Conservation (phyloP, 495 filamentous ascomycete genomes). For the Saxophila tyrrhenica region DNA sequence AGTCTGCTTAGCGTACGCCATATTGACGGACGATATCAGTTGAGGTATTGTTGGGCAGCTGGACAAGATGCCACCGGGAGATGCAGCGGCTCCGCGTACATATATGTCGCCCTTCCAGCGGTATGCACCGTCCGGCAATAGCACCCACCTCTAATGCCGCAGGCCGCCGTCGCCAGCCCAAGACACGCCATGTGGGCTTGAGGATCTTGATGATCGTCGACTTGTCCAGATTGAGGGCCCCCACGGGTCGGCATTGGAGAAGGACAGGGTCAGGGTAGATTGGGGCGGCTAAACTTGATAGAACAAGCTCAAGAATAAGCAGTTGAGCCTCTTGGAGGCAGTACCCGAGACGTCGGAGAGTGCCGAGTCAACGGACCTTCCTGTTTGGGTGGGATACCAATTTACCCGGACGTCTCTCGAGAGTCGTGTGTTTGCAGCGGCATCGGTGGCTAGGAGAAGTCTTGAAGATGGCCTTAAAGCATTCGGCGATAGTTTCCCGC, state of each 20-base stretch:
- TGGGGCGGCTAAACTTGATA: not conserved
- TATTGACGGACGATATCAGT: too few relatives aligned
- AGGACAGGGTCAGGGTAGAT: not conserved
- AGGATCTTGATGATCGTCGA: too few relatives aligned
- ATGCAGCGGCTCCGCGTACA: not conserved
- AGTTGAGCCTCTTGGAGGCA: not conserved
- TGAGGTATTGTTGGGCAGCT: too few relatives aligned
- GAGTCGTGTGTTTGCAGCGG: too few relatives aligned
- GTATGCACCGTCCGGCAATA: not conserved
- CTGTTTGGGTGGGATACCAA: not conserved
- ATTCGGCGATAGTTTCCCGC: too few relatives aligned
- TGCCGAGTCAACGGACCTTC: not conserved
- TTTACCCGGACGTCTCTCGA: not conserved
- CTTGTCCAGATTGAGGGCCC: not conserved
- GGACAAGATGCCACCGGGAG: too few relatives aligned
- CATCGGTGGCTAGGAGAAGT: too few relatives aligned
- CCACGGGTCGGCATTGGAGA: not conserved
- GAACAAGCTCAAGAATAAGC: not conserved
- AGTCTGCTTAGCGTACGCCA: conserved; percentile 10
- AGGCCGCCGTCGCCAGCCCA: too few relatives aligned
- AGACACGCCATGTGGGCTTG: too few relatives aligned
- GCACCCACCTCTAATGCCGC: not conserved
- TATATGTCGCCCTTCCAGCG: not conserved
- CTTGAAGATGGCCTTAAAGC: too few relatives aligned
- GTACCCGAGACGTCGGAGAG: too few relatives aligned